Conservation (phyloP, 371 early-diverging fungal genomes). For the Circinella umbellata region DNA sequence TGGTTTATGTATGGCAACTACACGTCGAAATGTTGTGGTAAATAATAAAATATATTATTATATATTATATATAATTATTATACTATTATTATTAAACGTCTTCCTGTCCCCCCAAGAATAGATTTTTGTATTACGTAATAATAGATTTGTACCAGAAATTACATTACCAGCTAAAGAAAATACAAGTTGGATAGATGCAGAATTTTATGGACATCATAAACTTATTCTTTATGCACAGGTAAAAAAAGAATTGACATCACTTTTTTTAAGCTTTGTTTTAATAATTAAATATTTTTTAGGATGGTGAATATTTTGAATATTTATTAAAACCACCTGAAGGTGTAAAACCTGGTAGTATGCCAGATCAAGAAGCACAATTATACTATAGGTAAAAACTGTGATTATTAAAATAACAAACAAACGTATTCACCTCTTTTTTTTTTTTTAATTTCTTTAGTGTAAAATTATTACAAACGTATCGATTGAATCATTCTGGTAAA, state of each 20-base stretch:
- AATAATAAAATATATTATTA: too few relatives aligned
- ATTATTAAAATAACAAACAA: not conserved
- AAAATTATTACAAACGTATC: slow-evolving; percentile 26
- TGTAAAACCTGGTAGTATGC: slow-evolving; percentile 21
- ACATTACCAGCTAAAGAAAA: slow-evolving; percentile 29
- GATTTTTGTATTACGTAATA: slow-evolving; percentile 32
- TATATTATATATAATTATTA: too few relatives aligned
- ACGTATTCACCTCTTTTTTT: not conserved
- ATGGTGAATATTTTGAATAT: slow-evolving; percentile 43
- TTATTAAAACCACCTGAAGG: slow-evolving; percentile 29
- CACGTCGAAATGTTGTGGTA: slow-evolving; percentile 38
- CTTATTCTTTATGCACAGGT: slow-evolving; percentile 40
- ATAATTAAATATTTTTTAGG: too few relatives aligned
- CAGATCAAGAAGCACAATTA: slow-evolving; percentile 25
- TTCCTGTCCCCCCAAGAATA: slow-evolving; percentile 7
- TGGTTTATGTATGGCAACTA: slow-evolving; percentile 40
- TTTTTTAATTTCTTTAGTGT: slow-evolving; percentile 16
- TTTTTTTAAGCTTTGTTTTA: too few relatives aligned
- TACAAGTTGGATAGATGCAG: slow-evolving; percentile 40
- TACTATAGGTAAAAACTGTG: slow-evolving; percentile 33
- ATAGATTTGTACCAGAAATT: slow-evolving; percentile 35
- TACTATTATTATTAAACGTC: too few relatives aligned
- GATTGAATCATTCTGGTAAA: slow-evolving; percentile 26
- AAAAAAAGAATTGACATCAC: not conserved
- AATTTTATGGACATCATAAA: slow-evolving; percentile 32